Evolutionary conservation across 768 basidiomycete genomes (phyloP).

Genomic region (Rhodotorula kratochvilovae): DNA sequence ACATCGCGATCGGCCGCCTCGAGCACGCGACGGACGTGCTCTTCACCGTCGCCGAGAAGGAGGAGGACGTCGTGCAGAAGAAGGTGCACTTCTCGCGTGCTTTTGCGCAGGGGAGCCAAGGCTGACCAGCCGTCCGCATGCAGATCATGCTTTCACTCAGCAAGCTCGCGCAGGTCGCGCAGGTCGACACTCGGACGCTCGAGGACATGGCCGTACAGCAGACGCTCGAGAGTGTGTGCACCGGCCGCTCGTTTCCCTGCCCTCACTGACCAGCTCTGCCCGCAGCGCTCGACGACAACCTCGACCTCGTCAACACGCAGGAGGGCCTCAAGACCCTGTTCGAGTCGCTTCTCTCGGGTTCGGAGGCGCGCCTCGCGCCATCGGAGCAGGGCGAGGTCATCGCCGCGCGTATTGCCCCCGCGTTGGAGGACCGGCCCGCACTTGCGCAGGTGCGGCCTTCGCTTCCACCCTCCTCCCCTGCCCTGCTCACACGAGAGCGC

Average conservation of each 20-base stretch:
- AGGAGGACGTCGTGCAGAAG: constrained; percentile 62
- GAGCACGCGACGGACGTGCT: constrained; percentile 63
- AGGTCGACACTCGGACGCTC: constrained; percentile 56
- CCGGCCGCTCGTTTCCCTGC: too few relatives aligned
- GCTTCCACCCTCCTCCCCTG: too few relatives aligned
- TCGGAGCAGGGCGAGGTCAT: constrained; percentile 22
- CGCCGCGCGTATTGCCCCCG: constrained; percentile 13
- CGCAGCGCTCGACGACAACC: constrained; percentile 73
- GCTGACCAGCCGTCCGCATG: too few relatives aligned
- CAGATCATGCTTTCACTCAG: constrained; percentile 88
- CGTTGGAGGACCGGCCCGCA: constrained; percentile 45
- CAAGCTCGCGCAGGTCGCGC: constrained; percentile 74
- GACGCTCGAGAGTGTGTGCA: constrained; percentile 52
- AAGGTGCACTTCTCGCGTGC: constrained; percentile 59
- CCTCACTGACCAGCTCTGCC: not conserved
- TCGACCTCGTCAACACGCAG: constrained; percentile 84
- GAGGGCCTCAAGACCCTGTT: constrained; percentile 64
- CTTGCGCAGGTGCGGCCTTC: constrained; percentile 52
- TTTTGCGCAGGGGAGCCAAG: too few relatives aligned
- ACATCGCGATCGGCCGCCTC: constrained; percentile 66
- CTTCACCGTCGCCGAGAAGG: constrained; percentile 58
- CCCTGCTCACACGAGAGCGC: too few relatives aligned
- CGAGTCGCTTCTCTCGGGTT: constrained; percentile 46
- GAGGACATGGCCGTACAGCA: too few relatives aligned
- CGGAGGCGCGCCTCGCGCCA: constrained; percentile 9